Base-by-base conservation (phyloP, 176 grass and related monocot genomes). In the Hordeum marinum region DNA sequence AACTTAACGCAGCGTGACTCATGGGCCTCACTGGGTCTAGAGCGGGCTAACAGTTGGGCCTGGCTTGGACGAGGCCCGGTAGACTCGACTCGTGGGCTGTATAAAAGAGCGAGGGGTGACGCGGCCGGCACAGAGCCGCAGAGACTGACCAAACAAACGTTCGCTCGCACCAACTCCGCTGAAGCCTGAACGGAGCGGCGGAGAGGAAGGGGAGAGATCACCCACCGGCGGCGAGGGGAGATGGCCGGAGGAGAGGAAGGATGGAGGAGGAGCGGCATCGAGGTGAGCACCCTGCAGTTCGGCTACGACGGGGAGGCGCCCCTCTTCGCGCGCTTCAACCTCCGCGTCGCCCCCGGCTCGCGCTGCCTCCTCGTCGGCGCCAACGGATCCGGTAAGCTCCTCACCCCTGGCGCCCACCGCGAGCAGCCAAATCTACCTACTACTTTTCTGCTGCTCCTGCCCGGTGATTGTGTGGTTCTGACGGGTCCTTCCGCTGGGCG, bases 351-450 rank as follows among this genome's bases (percentile, higher is more conserved):
- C 59, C 91, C 93, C 8, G 90, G 89, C 78, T 94, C 93, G 2
- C 91, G 91, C 35, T 96, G 96, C 90, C 96, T 98, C 75, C 96
- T 98, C 58, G 13, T 98, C 59, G 96, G 96, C 70, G 91, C 93
- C 29, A 98, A 98, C 21, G 93, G 96, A 87, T 95, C 96, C 63
- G 96, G 93, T 98, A 83, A 75, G 0, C 15, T 18, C 73, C 37
- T 10, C 54, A 1, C 64, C 27, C 24, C 55, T 57, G 24, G 3
- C n/a, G 35, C 55, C 71, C 14, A 27, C 14, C 7, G 2, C 3
- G 15, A 0, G 12, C 23, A 5, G 37, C 6, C 39, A 8, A 29
- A 13, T 9, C 2, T 59, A n/a, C n/a, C n/a, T n/a, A n/a, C n/a
- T n/a, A 2, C 10, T 3, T 39, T 1, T 5, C 7, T 71, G 11